These are phyloP conservation scores for Cornus suecica DNA, from an alignment of 148 eudicot species.

Conservation along the genomic window DNA sequence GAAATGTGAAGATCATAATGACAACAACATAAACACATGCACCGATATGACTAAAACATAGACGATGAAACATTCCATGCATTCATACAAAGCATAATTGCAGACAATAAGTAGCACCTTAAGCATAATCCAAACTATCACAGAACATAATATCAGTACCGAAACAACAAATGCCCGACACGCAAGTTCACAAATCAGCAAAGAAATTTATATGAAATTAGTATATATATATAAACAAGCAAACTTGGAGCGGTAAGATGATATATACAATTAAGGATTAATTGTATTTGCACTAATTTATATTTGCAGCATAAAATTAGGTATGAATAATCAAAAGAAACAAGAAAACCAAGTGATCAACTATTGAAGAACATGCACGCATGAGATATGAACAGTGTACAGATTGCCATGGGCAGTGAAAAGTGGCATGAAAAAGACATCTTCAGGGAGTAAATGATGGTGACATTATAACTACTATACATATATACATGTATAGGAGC, in stretches of 20 bases:
- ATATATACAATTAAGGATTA: background rate
- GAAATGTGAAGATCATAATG: slow-evolving; percentile 1
- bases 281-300: too few species aligned
- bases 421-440: slow-evolving; percentile 26
- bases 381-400: slow-evolving; percentile 27
- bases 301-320: too few species aligned
- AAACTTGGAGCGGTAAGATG: background rate
- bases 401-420: slow-evolving; percentile 1
- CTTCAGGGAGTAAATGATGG: slow-evolving; percentile 35
- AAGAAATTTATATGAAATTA: background rate
- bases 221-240: background rate
- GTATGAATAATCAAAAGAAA: background rate
- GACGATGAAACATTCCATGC: too few species aligned
- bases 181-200: background rate
- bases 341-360: background rate
- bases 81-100: background rate
- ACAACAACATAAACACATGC: background rate
- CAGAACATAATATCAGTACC: background rate
- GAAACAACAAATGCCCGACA: background rate
- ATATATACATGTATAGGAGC: too few species aligned
- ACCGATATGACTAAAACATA: background rate
- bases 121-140: background rate
- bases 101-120: background rate
- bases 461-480: slow-evolving; percentile 38
- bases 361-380: slow-evolving; percentile 18